These are phyloP conservation scores for Yamadazyma sp. DNA, from an alignment of 805 yeast genomes.

Conservation along the genomic window DNA sequence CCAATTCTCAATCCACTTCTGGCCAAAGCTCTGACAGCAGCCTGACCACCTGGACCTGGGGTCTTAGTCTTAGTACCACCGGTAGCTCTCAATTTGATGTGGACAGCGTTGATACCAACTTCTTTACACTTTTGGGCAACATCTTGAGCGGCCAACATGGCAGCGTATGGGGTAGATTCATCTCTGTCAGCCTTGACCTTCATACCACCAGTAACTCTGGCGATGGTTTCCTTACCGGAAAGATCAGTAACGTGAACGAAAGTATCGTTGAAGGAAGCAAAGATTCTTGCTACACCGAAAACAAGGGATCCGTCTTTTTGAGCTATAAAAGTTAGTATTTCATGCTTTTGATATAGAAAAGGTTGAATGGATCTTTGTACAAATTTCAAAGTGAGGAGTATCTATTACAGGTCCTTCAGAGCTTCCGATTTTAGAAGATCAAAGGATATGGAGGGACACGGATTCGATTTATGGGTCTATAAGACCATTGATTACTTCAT, in stretches of 20 bases:
- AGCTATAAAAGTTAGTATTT: slow-evolving; percentile 22
- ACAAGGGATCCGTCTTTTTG: slow-evolving; percentile 88
- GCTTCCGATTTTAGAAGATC: too few species aligned
- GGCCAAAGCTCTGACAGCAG: slow-evolving; percentile 98
- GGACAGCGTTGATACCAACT: slow-evolving; percentile 99
- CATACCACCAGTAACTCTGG: slow-evolving; percentile 99
- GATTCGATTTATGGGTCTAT: too few species aligned
- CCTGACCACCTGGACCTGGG: slow-evolving; percentile 99
- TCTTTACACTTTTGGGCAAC: slow-evolving; percentile 99
- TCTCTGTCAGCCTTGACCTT: slow-evolving; percentile 99
- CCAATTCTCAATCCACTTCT: slow-evolving; percentile 99
- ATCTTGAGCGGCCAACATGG: slow-evolving; percentile 99
- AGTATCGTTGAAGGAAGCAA: slow-evolving; percentile 99
- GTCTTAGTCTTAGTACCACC: slow-evolving; percentile 99
- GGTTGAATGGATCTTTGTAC: too few species aligned
- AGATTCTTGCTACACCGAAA: slow-evolving; percentile 99
- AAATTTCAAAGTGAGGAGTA: too few species aligned
- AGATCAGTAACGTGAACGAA: slow-evolving; percentile 99
- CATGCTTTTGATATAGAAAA: too few species aligned
- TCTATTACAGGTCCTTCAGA: too few species aligned
- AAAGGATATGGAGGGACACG: too few species aligned
- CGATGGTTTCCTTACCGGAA: slow-evolving; percentile 99
- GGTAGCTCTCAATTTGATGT: slow-evolving; percentile 99
- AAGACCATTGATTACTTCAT: too few species aligned
- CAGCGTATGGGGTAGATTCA: slow-evolving; percentile 99